Conservation (phyloP, 768 basidiomycete species). For the Rhodotorula graminis region DNA sequence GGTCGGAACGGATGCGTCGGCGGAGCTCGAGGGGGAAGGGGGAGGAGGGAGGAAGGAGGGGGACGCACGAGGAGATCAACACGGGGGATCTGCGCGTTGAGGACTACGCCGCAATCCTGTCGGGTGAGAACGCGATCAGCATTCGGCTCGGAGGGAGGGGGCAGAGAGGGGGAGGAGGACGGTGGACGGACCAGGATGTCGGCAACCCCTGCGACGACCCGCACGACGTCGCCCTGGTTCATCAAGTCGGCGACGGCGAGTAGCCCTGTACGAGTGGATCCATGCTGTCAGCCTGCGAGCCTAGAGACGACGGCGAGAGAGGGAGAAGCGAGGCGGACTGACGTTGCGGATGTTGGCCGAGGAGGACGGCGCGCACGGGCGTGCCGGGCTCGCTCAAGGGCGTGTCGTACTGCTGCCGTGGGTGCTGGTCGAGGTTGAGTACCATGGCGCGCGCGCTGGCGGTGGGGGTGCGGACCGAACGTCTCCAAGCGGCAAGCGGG, state of each 20-base stretch:
- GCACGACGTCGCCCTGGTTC: not conserved
- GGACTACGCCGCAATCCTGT: conserved; percentile 26
- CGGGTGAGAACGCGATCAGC: too few relatives aligned
- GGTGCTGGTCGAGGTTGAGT: not conserved
- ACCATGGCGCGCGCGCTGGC: too few relatives aligned
- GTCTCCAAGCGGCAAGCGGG: too few relatives aligned
- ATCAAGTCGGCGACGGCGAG: conserved; percentile 2
- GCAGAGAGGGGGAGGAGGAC: not conserved
- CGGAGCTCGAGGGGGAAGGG: too few relatives aligned
- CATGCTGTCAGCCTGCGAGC: not conserved
- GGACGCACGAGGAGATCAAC: conserved; percentile 27
- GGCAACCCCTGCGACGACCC: conserved; percentile 4
- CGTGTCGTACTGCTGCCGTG: not conserved
- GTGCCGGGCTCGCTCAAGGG: not conserved
- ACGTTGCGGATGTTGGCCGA: conserved; percentile 23
- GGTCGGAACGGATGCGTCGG: too few relatives aligned
- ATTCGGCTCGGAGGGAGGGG: not conserved
- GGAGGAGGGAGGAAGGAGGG: not conserved
- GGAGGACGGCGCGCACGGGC: conserved; percentile 8
- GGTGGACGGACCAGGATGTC: conserved; percentile 21
- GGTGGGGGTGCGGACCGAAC: too few relatives aligned
- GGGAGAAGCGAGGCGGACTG: not conserved
- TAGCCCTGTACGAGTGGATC: not conserved
- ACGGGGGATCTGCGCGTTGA: conserved; percentile 21
- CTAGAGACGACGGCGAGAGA: not conserved